These are phyloP conservation scores for Pulveroboletus sp. DNA, from an alignment of 768 basidiomycete species.

Conservation along the genomic window DNA sequence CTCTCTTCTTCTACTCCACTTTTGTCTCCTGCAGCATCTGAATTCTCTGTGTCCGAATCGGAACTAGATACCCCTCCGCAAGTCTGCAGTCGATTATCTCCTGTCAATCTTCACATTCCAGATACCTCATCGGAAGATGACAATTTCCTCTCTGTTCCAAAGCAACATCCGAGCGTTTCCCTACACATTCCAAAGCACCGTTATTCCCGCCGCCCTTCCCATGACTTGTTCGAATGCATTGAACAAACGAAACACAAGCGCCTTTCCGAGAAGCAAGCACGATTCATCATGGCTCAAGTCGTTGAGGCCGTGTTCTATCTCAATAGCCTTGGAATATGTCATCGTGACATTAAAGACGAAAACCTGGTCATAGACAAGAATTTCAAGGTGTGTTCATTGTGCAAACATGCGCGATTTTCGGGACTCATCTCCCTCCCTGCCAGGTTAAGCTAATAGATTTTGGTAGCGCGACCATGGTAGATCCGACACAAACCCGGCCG, in stretches of 20 bases:
- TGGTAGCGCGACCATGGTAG: slow-evolving; percentile 78
- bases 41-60: slow-evolving; percentile 42
- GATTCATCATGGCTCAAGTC: slow-evolving; percentile 82
- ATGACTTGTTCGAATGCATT: slow-evolving; percentile 94
- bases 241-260: slow-evolving; percentile 80
- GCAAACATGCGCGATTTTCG: not conserved
- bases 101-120: slow-evolving; percentile 16
- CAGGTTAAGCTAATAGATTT: slow-evolving; percentile 96
- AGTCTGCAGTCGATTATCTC: slow-evolving; percentile 22
- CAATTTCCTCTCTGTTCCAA: slow-evolving; percentile 3
- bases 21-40: slow-evolving; percentile 54
- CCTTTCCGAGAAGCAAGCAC: slow-evolving; percentile 72
- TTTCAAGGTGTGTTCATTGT: slow-evolving; percentile 49
- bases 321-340: slow-evolving; percentile 78
- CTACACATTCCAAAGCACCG: slow-evolving; percentile 34
- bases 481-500: slow-evolving; percentile 58
- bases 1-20: slow-evolving; percentile 44
- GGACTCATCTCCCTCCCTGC: slow-evolving; percentile 11
- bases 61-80: slow-evolving; percentile 43
- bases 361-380: slow-evolving; percentile 79
- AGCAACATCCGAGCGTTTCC: slow-evolving; percentile 8
- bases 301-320: slow-evolving; percentile 83
- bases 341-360: slow-evolving; percentile 97
- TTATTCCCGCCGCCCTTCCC: slow-evolving; percentile 69
- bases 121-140: slow-evolving; percentile 14